Conservation (phyloP, 768 basidiomycete genomes). For the Mycena metata region DNA sequence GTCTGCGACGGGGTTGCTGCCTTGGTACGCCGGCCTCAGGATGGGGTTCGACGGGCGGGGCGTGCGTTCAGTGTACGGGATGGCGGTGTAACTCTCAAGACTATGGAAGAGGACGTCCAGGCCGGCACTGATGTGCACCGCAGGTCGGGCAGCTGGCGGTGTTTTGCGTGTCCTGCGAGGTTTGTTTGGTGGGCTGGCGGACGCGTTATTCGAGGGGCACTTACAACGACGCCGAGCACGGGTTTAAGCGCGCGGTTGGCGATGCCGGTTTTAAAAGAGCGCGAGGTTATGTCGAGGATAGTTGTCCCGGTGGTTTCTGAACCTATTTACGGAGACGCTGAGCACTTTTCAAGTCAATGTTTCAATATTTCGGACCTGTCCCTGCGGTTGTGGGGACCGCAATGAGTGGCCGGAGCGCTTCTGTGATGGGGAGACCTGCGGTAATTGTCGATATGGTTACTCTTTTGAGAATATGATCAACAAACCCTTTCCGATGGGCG, state of each 20-base stretch:
- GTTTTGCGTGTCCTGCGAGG: conserved; percentile 83
- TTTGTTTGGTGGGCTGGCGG: neutral
- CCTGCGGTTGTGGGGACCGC: conserved; percentile 84
- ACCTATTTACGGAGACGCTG: conserved; percentile 43
- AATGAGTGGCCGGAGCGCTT: conserved; percentile 85
- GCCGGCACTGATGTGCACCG: conserved; percentile 94
- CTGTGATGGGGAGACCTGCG: conserved; percentile 72
- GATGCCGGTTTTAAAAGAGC: conserved; percentile 96
- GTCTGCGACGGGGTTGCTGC: conserved; percentile 94
- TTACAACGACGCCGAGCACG: conserved; percentile 80
- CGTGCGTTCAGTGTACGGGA: conserved; percentile 92
- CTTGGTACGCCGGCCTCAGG: conserved; percentile 92
- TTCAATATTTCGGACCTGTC: conserved; percentile 60
- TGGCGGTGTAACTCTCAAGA: conserved; percentile 94
- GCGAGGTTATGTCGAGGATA: conserved; percentile 93
- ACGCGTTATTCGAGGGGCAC: conserved; percentile 30
- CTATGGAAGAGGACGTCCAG: conserved; percentile 97
- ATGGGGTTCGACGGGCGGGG: conserved; percentile 94
- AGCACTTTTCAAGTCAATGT: neutral
- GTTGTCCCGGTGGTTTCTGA: conserved; percentile 97
- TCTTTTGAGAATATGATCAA: neutral
- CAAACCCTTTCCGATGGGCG: conserved; percentile 90
- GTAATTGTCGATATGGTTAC: too few species aligned
- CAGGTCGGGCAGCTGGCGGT: conserved; percentile 93
- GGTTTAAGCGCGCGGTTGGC: conserved; percentile 94